Evolutionary conservation across 2,329 filamentous ascomycete genomes (phyloP), one percentile per base, ranked within the genome.

Genomic region (Mycocentrospora acerina): DNA sequence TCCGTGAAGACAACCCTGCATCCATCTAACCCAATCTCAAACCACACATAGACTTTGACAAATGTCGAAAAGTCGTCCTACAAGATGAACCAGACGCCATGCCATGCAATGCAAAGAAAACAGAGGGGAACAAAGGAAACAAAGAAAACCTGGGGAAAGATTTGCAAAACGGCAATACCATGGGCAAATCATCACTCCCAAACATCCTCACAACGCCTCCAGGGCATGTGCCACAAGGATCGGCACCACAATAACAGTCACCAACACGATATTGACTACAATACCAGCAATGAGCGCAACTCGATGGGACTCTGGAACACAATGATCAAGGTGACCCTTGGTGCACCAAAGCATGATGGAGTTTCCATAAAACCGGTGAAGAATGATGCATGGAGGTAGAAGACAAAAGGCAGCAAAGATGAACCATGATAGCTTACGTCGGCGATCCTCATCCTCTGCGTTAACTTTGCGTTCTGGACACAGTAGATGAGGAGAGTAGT

Each of bases 281-380:
- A 65, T 50, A n/a, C 60, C 62, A 27, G 51, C 59, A 27, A 53
- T 56, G 8, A 62, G 39, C 13, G 64, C 62, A 31, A 55, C 48
- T 27, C 48, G 42, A 45, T 69, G 68, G n/a, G 64, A 55, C 25
- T 44, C 36, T 13, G 42, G 31, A 1, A 58, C 50, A 38, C 59
- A 65, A n/a, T 58, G 46, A 6, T 54, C 49, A 15, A 69, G 45
- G 4, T 53, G 48, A 10, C 66, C 66, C 5, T 60, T 46, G 0
- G 66, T 64, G 11, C 58, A 28, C 3, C 45, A 57, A 9, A 44
- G 41, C 9, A 70, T 64, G 29, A 65, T 37, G 2, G 39, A 35
- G 40, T 70, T 67, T 24, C 62, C 57, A 15, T 50, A 46, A 17
- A 53, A 55, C n/a, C 66, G 63, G 39, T 59, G 67, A 16, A 70